Percentiles rank a stretch among this genome's conserved stretches.
phyloP scores from a whole-genome alignment of 257 asterid species.

The Coffea canephora region DNA sequence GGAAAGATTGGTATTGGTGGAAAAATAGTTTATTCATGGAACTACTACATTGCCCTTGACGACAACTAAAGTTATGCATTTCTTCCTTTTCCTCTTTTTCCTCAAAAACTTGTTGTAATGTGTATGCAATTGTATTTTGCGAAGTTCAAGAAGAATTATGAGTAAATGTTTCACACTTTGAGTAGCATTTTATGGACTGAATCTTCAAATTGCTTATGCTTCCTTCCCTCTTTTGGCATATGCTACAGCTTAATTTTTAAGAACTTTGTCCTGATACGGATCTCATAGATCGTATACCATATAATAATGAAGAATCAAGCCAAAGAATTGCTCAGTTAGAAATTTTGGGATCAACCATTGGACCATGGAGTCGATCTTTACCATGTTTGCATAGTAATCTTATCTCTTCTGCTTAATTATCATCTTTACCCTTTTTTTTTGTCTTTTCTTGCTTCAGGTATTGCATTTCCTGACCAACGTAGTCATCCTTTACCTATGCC shows the following conservation, averaged over 20 bases:
- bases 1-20: not conserved
- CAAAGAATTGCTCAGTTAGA: not conserved
- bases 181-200: not conserved
- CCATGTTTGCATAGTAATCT: not conserved
- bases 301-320: not conserved
- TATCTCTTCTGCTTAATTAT: not conserved
- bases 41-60: not conserved
- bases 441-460: constrained; percentile 16
- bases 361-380: not conserved
- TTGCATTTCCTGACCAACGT: constrained; percentile 3
- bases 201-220: not conserved
- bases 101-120: not conserved
- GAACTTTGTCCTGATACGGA: not conserved
- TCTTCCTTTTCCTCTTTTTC: not conserved
- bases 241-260: not conserved
- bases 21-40: not conserved
- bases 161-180: not conserved
- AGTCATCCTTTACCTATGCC: constrained; percentile 48
- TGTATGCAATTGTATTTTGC: not conserved
- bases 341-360: no score
- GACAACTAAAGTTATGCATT: not conserved
- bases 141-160: not conserved
- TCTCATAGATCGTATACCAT: not conserved
- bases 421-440: not conserved
- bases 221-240: not conserved